phyloP scores from a whole-genome alignment of 768 basidiomycete species.

The Auricularia heimuer region DNA sequence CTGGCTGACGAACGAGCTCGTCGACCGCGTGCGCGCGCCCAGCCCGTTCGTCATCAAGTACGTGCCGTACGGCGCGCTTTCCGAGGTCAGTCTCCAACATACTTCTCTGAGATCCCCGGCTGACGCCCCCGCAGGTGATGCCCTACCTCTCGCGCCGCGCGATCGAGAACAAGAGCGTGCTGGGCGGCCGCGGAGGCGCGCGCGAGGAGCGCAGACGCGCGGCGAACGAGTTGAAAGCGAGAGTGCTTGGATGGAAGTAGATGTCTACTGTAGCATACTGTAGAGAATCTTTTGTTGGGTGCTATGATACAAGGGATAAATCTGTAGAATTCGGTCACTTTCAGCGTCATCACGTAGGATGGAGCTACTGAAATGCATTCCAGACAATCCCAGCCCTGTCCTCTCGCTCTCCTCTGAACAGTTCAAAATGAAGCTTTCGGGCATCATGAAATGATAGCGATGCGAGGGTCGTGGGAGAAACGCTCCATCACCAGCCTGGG shows the following conservation, averaged over 20 bases:
- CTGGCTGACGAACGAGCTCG: slow-evolving; percentile 63
- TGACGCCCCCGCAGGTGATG: slow-evolving; percentile 47
- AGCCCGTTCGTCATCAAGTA: slow-evolving; percentile 80
- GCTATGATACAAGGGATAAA: too few relatives aligned
- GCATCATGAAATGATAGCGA: too few relatives aligned
- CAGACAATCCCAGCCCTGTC: too few relatives aligned
- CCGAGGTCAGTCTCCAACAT: slow-evolving; percentile 35
- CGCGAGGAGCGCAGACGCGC: slow-evolving; percentile 48
- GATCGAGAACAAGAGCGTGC: slow-evolving; percentile 85
- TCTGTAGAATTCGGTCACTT: too few relatives aligned
- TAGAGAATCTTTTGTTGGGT: too few relatives aligned
- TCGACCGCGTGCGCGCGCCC: slow-evolving; percentile 36
- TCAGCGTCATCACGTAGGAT: too few relatives aligned
- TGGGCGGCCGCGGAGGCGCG: slow-evolving; percentile 60
- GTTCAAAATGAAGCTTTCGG: too few relatives aligned
- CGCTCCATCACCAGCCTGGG: too few relatives aligned
- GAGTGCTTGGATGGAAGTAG: slow-evolving; percentile 19
- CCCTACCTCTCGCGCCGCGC: slow-evolving; percentile 84
- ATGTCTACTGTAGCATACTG: neutral
- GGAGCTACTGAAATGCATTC: too few relatives aligned
- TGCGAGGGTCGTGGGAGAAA: too few relatives aligned
- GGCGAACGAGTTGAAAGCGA: slow-evolving; percentile 41
- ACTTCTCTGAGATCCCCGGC: neutral
- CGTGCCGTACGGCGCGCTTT: slow-evolving; percentile 64
- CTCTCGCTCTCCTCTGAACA: too few relatives aligned